These are phyloP conservation scores for Fusarium longipes DNA, from an alignment of 2,329 filamentous ascomycete species.

Conservation along the genomic window DNA sequence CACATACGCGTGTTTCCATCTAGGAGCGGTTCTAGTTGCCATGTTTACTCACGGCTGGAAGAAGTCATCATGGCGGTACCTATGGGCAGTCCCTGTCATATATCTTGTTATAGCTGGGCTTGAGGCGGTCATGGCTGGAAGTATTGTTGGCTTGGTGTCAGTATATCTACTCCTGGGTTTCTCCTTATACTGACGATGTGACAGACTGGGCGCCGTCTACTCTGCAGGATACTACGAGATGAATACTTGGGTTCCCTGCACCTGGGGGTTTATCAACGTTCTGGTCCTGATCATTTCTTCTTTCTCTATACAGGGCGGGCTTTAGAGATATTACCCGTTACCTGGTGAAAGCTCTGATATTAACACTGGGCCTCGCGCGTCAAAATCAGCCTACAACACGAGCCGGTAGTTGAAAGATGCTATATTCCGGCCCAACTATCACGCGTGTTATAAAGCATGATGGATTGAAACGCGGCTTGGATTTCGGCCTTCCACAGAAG, in stretches of 20 bases:
- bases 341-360: background rate
- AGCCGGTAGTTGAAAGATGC: background rate
- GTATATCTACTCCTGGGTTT: slow-evolving; percentile 48
- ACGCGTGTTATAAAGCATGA: background rate
- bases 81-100: slow-evolving; percentile 78
- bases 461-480: background rate
- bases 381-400: background rate
- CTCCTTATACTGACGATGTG: slow-evolving; percentile 20
- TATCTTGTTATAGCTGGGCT: slow-evolving; percentile 78
- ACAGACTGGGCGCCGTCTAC: slow-evolving; percentile 82
- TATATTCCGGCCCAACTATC: background rate
- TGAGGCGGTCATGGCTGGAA: slow-evolving; percentile 83
- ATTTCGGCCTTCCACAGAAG: background rate
- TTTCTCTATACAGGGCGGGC: slow-evolving; percentile 90
- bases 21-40: slow-evolving; percentile 77
- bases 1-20: slow-evolving; percentile 79
- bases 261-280: slow-evolving; percentile 88
- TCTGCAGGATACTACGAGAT: slow-evolving; percentile 85
- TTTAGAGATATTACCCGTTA: slow-evolving; percentile 61
- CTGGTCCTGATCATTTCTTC: slow-evolving; percentile 85
- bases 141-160: slow-evolving; percentile 82
- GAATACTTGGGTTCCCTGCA: slow-evolving; percentile 93
- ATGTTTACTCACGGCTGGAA: slow-evolving; percentile 75
- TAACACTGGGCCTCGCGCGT: background rate
- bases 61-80: slow-evolving; percentile 65